Evolutionary conservation across 164 flowering plant species (phyloP), one percentile per base, ranked within the genome.

Genomic region (Vitis rotundifolia): DNA sequence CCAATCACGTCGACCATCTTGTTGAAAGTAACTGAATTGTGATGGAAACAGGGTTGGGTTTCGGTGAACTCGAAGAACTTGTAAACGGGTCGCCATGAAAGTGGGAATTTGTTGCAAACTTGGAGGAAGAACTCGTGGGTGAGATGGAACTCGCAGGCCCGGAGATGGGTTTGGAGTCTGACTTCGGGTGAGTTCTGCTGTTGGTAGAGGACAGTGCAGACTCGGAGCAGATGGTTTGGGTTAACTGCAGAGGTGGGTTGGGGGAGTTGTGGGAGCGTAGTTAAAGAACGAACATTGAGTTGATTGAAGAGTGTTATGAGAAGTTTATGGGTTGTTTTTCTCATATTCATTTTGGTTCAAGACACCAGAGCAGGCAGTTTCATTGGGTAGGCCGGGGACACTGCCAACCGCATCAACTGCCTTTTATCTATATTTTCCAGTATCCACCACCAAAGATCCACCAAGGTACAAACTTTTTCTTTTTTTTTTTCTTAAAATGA

Each of bases 111-210:
- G 87, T 89, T 90, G 87, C 97, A 90, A 66, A 91, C 89, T 68
- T 87, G 97, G 67, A 94, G 91, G 84, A 94, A 94, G 77, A 92
- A 86, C 64, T 94, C 96, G 70, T 87, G 92, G 71, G 86, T 81
- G 68, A 89, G 86, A 44, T 73, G 8, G 72, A 84, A 82, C 7
- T 73, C 51, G 59, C 69, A 70, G 51, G 77, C 68, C 49, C 63
- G 65, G 74, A 88, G 91, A 64, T 62, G 59, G 60, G 79, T 44
- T 72, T 82, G 83, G 72, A 93, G 91, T 22, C 82, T 82, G 19
- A 76, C 8, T 14, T 81, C 81, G 1, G 90, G 55, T 9, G 95
- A 79, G 70, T 85, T 63, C 61, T 89, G 90, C 63, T 85, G 97
- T 72, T 89, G 97, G 86, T 81, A 88, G 63, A 93, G 91, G 67